These are phyloP conservation scores for Sphenostylis stenocarpa DNA, from an alignment of 306 rosid species.

Conservation along the genomic window DNA sequence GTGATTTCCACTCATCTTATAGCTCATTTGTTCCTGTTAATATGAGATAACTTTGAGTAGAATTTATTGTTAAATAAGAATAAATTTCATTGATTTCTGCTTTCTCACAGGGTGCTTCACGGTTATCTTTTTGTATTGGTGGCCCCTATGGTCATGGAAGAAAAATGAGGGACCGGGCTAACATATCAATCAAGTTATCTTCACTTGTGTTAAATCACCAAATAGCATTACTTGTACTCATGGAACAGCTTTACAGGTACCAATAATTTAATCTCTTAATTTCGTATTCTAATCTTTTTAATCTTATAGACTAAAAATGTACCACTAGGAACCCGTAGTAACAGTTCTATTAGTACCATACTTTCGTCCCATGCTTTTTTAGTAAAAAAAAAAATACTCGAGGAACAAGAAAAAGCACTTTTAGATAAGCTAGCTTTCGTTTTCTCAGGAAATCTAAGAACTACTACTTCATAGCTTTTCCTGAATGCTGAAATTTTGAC, in stretches of 20 bases:
- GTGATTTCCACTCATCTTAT: neutral
- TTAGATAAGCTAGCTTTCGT: neutral
- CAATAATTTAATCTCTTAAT: slow-evolving; percentile 2
- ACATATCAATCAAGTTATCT: slow-evolving; percentile 76
- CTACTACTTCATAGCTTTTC: slow-evolving; percentile 1
- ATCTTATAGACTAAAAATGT: neutral
- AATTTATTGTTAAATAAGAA: neutral
- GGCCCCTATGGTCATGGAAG: slow-evolving; percentile 98
- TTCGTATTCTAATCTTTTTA: no score
- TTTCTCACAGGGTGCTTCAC: slow-evolving; percentile 71
- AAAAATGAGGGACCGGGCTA: slow-evolving; percentile 70
- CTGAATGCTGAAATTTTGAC: neutral
- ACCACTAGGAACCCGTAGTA: neutral
- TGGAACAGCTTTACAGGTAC: slow-evolving; percentile 90
- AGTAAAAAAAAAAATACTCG: neutral
- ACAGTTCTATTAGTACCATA: neutral
- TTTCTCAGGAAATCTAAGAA: neutral
- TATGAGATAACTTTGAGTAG: neutral
- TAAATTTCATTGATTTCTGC: neutral
- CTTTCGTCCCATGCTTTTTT: neutral
- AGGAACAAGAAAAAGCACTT: slow-evolving; percentile 9
- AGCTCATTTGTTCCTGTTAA: neutral
- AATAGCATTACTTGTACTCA: slow-evolving; percentile 79
- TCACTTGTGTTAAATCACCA: slow-evolving; percentile 88
- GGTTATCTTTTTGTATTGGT: slow-evolving; percentile 80